Evolutionary conservation across 2,329 filamentous ascomycete species (phyloP), one percentile per base, ranked within the genome.

Genomic region (Orbilia oligospora): DNA sequence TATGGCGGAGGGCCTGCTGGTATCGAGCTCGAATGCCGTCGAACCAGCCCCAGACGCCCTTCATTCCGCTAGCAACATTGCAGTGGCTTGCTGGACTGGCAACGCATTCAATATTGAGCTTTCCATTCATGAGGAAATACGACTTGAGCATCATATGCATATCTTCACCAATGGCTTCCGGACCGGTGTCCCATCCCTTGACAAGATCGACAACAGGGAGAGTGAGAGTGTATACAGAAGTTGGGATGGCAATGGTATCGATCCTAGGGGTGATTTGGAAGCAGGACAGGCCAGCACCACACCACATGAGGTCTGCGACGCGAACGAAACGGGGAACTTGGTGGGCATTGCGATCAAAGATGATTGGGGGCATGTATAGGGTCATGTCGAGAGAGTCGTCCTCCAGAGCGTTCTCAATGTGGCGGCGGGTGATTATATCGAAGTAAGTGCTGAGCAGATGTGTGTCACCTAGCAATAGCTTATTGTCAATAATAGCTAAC

Each of bases 121-220:
- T 90, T 2, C 91, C 91, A 79, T 91, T 91, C 18, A 92, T 87
- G 0, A 90, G 90, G 80, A 93, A 93, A 85, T 93, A 93, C 83
- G 90, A 92, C 86, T 93, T 93, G 80, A 93, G 87, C 82, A 91
- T 91, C 91, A 93, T 93, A 85, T 93, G 91, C 82, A 93, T 84
- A 82, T 93, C 91, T 84, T 93, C 91, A 51, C 91, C 91, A 81
- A 93, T 93, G 20, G 91, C 91, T 78, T 92, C 91, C 0, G 89
- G 87, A 65, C 89, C 90, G 68, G 89, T 88, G 82, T 93, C 91
- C 91, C 91, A 93, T 27, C 91, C 91, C 9, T 90, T 90, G 33
- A 92, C 91, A 30, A 88, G 87, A 81, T 92, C 90, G 48, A 91
- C 88, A 16, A 93, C 85, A 55, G 88, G 87, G 48, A 93, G 87